Evolutionary conservation across 331 rosid genomes (phyloP), one percentile per base, ranked within the genome.

Genomic region (Spiraea crenata): DNA sequence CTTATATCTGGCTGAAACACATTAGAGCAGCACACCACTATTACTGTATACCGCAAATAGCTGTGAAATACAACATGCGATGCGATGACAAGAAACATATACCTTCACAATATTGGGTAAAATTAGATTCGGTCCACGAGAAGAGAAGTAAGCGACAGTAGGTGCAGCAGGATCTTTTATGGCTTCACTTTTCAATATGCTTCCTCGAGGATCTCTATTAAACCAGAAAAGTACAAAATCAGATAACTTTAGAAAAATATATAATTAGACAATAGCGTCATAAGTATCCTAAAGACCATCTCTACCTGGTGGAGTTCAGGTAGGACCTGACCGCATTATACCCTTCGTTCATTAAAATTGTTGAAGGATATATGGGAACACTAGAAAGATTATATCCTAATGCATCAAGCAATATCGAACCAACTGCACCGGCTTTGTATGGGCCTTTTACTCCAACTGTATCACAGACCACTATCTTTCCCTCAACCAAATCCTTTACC

Each of bases 1-100:
- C 62, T 76, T 34, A 83, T 59, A 47, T 86, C 88, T 0, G 86
- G 90, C 64, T 86, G 72, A 52, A 34, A 17, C 62, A 73, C 2
- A 10, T 51, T 41, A 41, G 31, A 25, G 31, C 31, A 25, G 31
- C 31, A 25, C 31, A 25, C 2, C 31, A 25, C 31, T 25, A 25
- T 25, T 25, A 48, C 16, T 2, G 47, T 44, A 44, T 44, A 9
- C 13, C 3, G 47, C 3, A 44, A 7, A 44, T 44, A 2, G 3
- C 8, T 44, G 47, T 9, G 47, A 9, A 2, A 44, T 44, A 44
- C 10, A 44, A 44, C 47, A 44, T 9, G 11, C 8, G 47, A 12
- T 44, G 47, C 3, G n/a, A n/a, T n/a, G n/a, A 44, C 31, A 25
- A 25, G 31, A 25, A 25, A 25, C 31, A 59, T 71, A 4, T 20